phyloP scores from a whole-genome alignment of 352 stramenopile genomes.

The Phytophthora sojae region DNA sequence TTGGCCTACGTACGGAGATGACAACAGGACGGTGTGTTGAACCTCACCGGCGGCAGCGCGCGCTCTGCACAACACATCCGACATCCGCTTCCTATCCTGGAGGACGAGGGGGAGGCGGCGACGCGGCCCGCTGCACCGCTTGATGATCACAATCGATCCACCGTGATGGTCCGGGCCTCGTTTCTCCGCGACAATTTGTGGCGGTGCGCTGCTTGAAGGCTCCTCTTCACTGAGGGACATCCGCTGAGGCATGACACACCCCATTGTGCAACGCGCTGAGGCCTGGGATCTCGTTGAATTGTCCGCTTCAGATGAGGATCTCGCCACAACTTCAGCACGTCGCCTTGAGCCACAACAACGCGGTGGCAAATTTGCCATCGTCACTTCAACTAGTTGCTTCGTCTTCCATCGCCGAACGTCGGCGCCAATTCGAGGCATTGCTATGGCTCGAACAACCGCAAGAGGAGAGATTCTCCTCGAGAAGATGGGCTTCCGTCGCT shows the following conservation, averaged over 20 bases:
- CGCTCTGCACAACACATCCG: slow-evolving; percentile 31
- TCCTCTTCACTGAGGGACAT: slow-evolving; percentile 32
- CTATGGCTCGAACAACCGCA: slow-evolving; percentile 13
- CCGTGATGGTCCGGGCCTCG: slow-evolving; percentile 16
- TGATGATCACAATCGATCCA: slow-evolving; percentile 26
- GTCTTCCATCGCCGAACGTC: slow-evolving; percentile 16
- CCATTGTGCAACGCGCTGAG: slow-evolving; percentile 8
- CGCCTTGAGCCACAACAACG: slow-evolving; percentile 1
- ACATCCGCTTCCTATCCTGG: slow-evolving; percentile 32
- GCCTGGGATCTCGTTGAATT: slow-evolving; percentile 14
- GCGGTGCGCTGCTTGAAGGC: slow-evolving; percentile 8
- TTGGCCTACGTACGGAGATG: slow-evolving; percentile 4
- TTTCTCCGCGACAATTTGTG: slow-evolving; percentile 39
- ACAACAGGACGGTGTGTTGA: slow-evolving; percentile 40
- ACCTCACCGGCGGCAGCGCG: slow-evolving; percentile 6
- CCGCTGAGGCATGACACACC: slow-evolving; percentile 22
- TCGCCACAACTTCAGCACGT: slow-evolving; percentile 3
- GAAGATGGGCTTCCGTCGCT: neutral
- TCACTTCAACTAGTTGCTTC: slow-evolving; percentile 17
- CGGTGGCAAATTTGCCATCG: slow-evolving; percentile 6
- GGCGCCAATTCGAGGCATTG: slow-evolving; percentile 14
- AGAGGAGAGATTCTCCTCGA: neutral
- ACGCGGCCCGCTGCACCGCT: neutral
- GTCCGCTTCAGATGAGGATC: slow-evolving; percentile 9
- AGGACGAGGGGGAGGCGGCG: slow-evolving; percentile 1